Evolutionary conservation across 345 rosid species (phyloP).

Genomic region (Aegle marmelos): DNA sequence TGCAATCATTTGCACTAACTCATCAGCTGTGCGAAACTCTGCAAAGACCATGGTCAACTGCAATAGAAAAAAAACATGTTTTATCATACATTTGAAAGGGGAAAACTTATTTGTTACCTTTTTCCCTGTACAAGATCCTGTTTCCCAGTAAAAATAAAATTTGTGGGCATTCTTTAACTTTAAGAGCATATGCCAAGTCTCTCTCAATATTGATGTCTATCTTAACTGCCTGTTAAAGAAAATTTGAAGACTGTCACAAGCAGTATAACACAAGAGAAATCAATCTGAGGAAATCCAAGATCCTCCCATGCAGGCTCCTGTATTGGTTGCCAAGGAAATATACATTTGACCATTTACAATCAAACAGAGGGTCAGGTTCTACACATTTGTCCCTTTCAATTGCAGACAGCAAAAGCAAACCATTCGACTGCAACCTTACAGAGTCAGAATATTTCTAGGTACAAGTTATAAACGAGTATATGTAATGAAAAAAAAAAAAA

Average conservation of each 20-base stretch:
- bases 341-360: background rate
- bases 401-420: background rate
- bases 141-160: conserved; percentile 75
- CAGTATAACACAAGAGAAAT: background rate
- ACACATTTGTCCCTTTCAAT: background rate
- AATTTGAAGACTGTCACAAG: conserved; percentile 4
- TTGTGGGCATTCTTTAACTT: conserved; percentile 78
- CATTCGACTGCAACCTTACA: background rate
- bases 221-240: conserved; percentile 67
- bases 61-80: background rate
- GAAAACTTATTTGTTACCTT: conserved; percentile 41
- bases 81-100: background rate
- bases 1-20: conserved; percentile 86
- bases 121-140: conserved; percentile 69
- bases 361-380: background rate
- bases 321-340: background rate
- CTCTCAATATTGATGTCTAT: conserved; percentile 82
- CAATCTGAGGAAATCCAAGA: conserved; percentile 11
- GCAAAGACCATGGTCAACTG: conserved; percentile 26
- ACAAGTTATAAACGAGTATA: background rate
- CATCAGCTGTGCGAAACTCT: conserved; percentile 74
- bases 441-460: background rate
- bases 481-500: background rate
- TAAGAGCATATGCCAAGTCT: conserved; percentile 93
- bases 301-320: background rate